Evolutionary conservation across 768 basidiomycete genomes (phyloP), one percentile per base, ranked within the genome.

Genomic region (Amanita exitialis): DNA sequence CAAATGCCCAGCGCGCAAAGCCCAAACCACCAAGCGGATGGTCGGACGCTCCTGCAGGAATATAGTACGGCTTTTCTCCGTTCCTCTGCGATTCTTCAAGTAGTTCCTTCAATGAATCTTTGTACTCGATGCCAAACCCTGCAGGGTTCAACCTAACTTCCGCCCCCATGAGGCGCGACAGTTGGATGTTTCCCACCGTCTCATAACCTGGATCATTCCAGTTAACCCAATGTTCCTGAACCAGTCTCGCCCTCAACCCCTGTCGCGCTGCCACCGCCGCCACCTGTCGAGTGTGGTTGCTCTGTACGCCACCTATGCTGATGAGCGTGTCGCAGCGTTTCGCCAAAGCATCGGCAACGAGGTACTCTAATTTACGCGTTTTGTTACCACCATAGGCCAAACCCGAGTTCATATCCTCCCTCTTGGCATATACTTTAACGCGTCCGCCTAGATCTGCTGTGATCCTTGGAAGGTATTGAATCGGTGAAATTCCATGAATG

Each of bases 171-270:
- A 48, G 23, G 28, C 47, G 47, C 36, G 47, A 48, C 23, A 48
- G 27, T 36, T 48, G 47, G 6, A 48, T 48, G 35, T 48, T 48
- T 27, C 47, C 47, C 36, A 48, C 47, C 6, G 34, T 36, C 15
- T 48, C 36, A 15, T 48, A 48, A 6, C 15, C 35, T 2, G 47
- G 23, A 48, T 48, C 47, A 8, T 39, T 36, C 34, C 34, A 48
- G 16, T 48, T 36, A 25, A 48, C 47, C 47, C 47, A 48, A 18
- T 48, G 47, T 28, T 48, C 47, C 47, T 48, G 47, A 8, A 48
- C 37, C 7, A 48, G 47, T 25, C 37, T 35, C 25, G 47, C 47
- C 23, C 28, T 38, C 23, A 48, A 23, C 16, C 47, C 47, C 1
- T 27, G 35, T n/a, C 36, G 21, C 12, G 47, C 47, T 16, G 47